A percentile compares a stretch with the other conserved stretches of the same genome.
These are phyloP conservation scores for Arctostaphylos glauca DNA, from an alignment of 148 eudicot species.

Conservation along the genomic window DNA sequence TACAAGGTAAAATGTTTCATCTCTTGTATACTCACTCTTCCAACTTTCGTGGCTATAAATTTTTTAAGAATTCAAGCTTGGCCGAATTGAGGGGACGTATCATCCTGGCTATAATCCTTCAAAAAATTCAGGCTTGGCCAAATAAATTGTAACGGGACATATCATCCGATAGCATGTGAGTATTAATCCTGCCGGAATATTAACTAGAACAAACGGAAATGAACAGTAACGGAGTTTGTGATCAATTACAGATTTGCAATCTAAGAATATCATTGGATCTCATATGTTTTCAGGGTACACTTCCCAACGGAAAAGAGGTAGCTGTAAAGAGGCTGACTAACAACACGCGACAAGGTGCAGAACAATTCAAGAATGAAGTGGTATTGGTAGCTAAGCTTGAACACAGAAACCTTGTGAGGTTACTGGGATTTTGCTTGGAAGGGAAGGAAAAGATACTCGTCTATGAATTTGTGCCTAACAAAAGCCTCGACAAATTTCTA, in stretches of 20 bases:
- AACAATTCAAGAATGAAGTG: constrained; percentile 43
- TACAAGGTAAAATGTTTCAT: no score
- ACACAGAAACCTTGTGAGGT: constrained; percentile 42
- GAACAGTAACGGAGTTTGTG: no score
- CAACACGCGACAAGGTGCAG: constrained; percentile 36
- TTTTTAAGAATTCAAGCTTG: no score
- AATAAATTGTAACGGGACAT: no score
- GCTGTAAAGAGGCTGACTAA: constrained; percentile 46
- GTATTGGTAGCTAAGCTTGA: constrained; percentile 44
- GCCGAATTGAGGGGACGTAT: no score
- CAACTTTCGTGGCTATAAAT: no score
- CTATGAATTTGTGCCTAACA: constrained; percentile 41
- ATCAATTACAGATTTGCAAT: no score
- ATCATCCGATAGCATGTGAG: no score
- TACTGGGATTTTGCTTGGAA: constrained; percentile 40
- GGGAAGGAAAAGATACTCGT: constrained; percentile 35
- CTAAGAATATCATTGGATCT: neutral
- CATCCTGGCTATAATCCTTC: no score
- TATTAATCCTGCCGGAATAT: no score
- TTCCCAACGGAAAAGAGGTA: constrained; percentile 35
- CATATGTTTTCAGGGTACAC: constrained; percentile 30
- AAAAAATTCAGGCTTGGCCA: no score
- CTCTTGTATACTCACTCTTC: neutral
- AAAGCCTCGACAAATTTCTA: constrained; percentile 29
- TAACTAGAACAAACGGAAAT: no score